Evolutionary conservation across 148 eudicot genomes (phyloP), one percentile per base, ranked within the genome.

Genomic region (Silene latifolia): DNA sequence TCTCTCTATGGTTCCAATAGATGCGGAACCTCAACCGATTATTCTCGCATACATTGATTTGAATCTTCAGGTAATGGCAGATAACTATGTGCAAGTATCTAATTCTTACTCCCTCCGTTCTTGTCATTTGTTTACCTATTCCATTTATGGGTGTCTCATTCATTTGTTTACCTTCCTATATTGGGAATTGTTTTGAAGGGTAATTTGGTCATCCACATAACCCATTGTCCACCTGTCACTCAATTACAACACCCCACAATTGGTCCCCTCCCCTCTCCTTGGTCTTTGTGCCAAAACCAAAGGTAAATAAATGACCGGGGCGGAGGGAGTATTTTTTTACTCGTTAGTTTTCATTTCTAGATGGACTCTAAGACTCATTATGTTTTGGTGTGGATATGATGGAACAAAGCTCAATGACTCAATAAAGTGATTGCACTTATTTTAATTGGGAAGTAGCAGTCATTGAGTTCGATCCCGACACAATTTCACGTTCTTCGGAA

Each of bases 31-130:
- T 77, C 99, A 86, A 73, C 99, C 99, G 17, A 96, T 96, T 78
- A 92, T 96, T 80, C 94, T 96, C 80, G 99, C 98, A 29, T 96
- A 96, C 78, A 95, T 95, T 53, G 99, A 95, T 81, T 94, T 95
- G 76, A 92, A 96, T 82, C 94, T 96, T 72, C 98, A 96, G 98
- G 98, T 92, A 83, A 48, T 23, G 6, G 35, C 63, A 72, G 25
- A 8, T 46, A 15, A 48, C 18, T 18, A 27, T 60, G 69, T 44
- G 20, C 19, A 9, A 19, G 14, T 53, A 7, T 74, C 57, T 74
- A 12, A 46, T 70, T 39, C 44, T 39, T 29, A n/a, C n/a, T n/a
- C n/a, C n/a, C n/a, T n/a, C n/a, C n/a, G n/a, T n/a, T n/a, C n/a
- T n/a, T n/a, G n/a, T n/a, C n/a, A n/a, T n/a, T n/a, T n/a, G n/a